Evolutionary conservation across 495 filamentous ascomycete species (phyloP).

Genomic region (Trichocladium uniseriatum): DNA sequence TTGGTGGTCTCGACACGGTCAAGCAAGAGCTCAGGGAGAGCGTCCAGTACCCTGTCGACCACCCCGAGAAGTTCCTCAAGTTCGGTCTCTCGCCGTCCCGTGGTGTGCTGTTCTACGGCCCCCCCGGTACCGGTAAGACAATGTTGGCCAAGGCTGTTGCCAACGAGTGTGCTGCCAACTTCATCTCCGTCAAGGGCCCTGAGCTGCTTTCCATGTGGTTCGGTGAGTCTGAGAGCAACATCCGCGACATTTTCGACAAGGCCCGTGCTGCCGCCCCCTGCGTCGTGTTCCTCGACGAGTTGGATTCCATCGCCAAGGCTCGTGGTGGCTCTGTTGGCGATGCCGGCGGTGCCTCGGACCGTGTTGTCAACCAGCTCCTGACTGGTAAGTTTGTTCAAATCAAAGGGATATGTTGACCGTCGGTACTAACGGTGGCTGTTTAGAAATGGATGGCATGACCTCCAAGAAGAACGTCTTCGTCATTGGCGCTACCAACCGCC

Average conservation of each 20-base stretch:
- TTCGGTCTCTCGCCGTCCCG: conserved; percentile 96
- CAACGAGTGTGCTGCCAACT: conserved; percentile 98
- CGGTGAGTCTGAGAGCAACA: conserved; percentile 99
- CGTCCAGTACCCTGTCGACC: conserved; percentile 98
- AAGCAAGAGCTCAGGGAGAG: conserved; percentile 99
- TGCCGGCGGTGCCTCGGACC: conserved; percentile 95
- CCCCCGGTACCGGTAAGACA: conserved; percentile 99
- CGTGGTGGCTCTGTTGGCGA: conserved; percentile 96
- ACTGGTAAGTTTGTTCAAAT: conserved; percentile 86
- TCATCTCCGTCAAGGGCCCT: conserved; percentile 97
- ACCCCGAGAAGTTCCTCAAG: conserved; percentile 99
- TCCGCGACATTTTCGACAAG: conserved; percentile 99
- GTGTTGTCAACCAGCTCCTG: conserved; percentile 98
- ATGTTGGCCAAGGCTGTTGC: conserved; percentile 98
- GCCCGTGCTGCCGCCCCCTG: conserved; percentile 96
- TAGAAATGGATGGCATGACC: conserved; percentile 98
- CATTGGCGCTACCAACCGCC: conserved; percentile 96
- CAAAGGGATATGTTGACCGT: too few relatives aligned
- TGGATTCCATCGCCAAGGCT: conserved; percentile 98
- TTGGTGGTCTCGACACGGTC: conserved; percentile 95
- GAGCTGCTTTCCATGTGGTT: conserved; percentile 99
- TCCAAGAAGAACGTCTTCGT: conserved; percentile 99
- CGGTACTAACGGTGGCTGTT: conserved; percentile 34
- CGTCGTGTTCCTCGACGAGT: conserved; percentile 96
- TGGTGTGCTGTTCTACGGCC: conserved; percentile 97